Evolutionary conservation across 768 basidiomycete genomes (phyloP).

Genomic region (Lyophyllum atratum): DNA sequence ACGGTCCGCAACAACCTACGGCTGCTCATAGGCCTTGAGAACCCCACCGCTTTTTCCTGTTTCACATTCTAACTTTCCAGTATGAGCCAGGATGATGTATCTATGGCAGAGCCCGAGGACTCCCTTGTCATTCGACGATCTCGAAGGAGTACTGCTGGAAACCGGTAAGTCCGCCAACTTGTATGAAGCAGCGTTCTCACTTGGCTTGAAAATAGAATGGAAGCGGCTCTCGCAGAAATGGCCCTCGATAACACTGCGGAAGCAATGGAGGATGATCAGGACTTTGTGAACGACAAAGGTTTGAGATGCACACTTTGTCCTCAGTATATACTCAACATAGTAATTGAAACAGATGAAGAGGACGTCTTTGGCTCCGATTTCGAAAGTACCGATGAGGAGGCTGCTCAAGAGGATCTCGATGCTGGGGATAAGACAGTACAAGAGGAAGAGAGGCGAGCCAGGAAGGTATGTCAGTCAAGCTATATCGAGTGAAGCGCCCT

Average conservation of each 20-base stretch:
- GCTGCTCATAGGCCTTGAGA: too few species aligned
- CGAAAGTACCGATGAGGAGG: constrained; percentile 80
- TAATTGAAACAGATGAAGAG: constrained; percentile 61
- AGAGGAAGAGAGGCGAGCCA: constrained; percentile 59
- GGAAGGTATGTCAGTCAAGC: constrained; percentile 39
- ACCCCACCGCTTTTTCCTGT: background rate
- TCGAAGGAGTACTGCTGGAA: constrained; percentile 76
- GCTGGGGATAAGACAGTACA: constrained; percentile 56
- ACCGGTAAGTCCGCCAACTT: constrained; percentile 47
- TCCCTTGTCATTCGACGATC: constrained; percentile 58
- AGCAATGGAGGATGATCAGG: constrained; percentile 72
- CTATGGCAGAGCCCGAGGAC: constrained; percentile 37
- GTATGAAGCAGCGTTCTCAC: background rate
- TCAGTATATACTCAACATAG: constrained; percentile 7
- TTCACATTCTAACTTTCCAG: background rate
- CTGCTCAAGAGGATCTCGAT: constrained; percentile 53
- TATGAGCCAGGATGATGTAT: constrained; percentile 9
- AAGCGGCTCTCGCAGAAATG: constrained; percentile 75
- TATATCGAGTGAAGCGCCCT: background rate
- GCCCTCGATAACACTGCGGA: constrained; percentile 53
- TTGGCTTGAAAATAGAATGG: constrained; percentile 54
- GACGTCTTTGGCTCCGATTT: constrained; percentile 86
- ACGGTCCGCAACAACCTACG: too few species aligned
- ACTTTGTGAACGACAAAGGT: constrained; percentile 73
- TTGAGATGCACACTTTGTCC: background rate